Evolutionary conservation across 371 early-diverging fungal species (phyloP).

Genomic region (Apophysomyces trapeziformis): DNA sequence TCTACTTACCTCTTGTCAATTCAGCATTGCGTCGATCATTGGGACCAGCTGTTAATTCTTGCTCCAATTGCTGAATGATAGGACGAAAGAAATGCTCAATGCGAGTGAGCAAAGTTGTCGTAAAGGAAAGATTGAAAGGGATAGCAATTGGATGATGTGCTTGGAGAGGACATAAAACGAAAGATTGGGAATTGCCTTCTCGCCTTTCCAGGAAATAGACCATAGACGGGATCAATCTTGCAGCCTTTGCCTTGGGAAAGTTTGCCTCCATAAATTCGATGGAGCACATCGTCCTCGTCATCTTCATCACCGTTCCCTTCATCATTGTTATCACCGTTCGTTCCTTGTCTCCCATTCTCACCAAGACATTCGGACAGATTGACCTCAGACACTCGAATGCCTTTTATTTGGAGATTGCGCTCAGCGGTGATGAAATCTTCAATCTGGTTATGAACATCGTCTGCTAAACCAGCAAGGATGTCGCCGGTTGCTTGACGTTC

Average conservation of each 20-base stretch:
- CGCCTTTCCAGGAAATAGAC: constrained; percentile 4
- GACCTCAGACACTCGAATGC: neutral
- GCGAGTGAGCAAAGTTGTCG: neutral
- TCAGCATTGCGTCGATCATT: neutral
- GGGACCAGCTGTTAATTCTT: neutral
- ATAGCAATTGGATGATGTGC: neutral
- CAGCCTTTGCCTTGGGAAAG: neutral
- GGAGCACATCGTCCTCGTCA: neutral
- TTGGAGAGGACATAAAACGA: constrained; percentile 2
- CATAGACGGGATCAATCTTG: neutral
- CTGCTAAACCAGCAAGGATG: too few species aligned
- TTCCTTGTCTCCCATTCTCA: neutral
- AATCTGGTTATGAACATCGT: too few species aligned
- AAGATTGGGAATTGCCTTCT: neutral
- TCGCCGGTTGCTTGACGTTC: too few species aligned
- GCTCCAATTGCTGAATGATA: neutral
- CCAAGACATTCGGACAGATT: constrained; percentile 4
- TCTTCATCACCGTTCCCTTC: neutral
- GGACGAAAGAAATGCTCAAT: neutral
- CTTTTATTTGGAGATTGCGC: too few species aligned
- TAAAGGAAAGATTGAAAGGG: neutral
- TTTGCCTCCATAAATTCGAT: neutral
- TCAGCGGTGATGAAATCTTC: too few species aligned
- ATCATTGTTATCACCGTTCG: neutral
- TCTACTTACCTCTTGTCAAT: constrained; percentile 1